Base-by-base conservation (phyloP, 1,139 yeast species). In the Spathaspora jeffriesii region DNA sequence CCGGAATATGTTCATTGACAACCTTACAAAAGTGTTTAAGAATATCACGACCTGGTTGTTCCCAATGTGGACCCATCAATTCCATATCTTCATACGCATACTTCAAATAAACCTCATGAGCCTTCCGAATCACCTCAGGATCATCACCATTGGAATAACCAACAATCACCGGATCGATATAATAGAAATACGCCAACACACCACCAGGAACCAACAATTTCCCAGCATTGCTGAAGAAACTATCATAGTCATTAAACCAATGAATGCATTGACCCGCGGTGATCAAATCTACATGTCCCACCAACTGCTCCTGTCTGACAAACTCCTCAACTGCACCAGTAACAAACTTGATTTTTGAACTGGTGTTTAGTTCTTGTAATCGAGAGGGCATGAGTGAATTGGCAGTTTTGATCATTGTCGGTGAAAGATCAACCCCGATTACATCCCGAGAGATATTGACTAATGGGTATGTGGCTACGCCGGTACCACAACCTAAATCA, bases 181-280 rank as follows among this genome's bases (percentile, higher is more conserved):
- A 75, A 53, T 57, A 73, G 70, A 76, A 75, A 51, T 73, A 75
- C 1, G 77, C 77, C 53, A 75, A 64, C 1, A 64, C 61, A 0
- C 78, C 80, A 2, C 70, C 71, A 1, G 67, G 62, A 22, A 62
- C 65, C 49, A 74, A 60, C 42, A 72, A 61, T 37, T 62, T 50
- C 21, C 65, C 63, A 17, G 63, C 55, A 23, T 59, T 60, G 8
- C 50, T 48, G 53, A 73, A 74, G 48, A 73, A 71, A 6, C 53
- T 41, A 14, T 61, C 63, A 53, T 63, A 70, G 50, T 73, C 76
- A 43, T 65, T 55, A 47, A 73, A 70, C 80, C 80, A 75, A 51
- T 75, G 80, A 40, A 74, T 62, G 50, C 79, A 73, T 51, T 74
- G 76, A 5, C 79, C 80, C 5, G 74, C 78, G 8, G 76, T 71